Evolutionary conservation across 805 yeast species (phyloP).

Genomic region (Saccharomycopsis selenospora): DNA sequence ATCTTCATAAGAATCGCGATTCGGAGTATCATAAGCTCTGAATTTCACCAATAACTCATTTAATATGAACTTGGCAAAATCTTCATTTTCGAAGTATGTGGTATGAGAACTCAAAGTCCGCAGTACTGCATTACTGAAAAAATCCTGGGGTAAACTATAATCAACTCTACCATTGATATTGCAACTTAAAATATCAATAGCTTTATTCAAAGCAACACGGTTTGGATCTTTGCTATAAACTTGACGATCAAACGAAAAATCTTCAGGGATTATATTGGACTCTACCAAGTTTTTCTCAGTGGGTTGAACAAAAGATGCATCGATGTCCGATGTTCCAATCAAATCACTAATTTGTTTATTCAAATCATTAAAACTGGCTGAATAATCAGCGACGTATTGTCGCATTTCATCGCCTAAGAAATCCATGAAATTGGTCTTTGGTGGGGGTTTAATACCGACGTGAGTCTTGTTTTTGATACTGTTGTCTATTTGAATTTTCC

Average conservation of each 20-base stretch:
- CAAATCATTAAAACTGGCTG: constrained; percentile 2
- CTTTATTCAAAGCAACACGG: constrained; percentile 22
- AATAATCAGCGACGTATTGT: background rate
- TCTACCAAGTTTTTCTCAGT: background rate
- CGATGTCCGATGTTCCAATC: constrained; percentile 2
- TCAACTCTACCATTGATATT: constrained; percentile 79
- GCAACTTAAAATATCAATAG: constrained; percentile 35
- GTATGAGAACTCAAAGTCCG: constrained; percentile 85
- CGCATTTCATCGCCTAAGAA: background rate
- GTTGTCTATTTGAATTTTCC: constrained; percentile 13
- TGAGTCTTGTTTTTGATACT: constrained; percentile 18
- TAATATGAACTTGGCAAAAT: constrained; percentile 73
- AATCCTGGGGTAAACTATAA: constrained; percentile 68
- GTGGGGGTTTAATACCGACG: constrained; percentile 13
- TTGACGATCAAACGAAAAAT: background rate
- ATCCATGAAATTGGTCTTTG: constrained; percentile 1
- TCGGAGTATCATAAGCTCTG: background rate
- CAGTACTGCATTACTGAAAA: constrained; percentile 70
- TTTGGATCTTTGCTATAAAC: background rate
- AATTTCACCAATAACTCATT: constrained; percentile 38
- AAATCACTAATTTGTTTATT: constrained; percentile 3
- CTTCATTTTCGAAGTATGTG: constrained; percentile 79
- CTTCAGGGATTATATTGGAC: background rate
- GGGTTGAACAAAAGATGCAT: background rate
- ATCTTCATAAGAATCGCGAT: background rate